These are phyloP conservation scores for Lobulomyces angularis DNA, from an alignment of 192 early-diverging fungal species.

Conservation along the genomic window DNA sequence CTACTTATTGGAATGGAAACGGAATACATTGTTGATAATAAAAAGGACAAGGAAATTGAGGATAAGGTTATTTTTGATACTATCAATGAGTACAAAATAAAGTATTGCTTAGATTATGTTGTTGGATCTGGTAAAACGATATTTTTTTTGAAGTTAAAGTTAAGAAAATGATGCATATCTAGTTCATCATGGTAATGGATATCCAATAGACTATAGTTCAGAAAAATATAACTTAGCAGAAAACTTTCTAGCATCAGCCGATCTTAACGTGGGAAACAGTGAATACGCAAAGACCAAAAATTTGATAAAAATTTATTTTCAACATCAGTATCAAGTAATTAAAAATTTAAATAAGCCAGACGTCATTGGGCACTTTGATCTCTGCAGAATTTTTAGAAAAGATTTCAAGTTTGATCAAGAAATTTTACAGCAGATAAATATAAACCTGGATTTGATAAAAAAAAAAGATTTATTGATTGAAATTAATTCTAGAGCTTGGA, in stretches of 20 bases:
- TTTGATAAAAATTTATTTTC: constrained; percentile 75
- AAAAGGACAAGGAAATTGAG: constrained; percentile 37
- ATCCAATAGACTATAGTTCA: too few relatives aligned
- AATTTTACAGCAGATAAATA: constrained; percentile 36
- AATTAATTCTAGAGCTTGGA: constrained; percentile 86
- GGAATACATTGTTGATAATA: constrained; percentile 56
- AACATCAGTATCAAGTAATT: constrained; percentile 72
- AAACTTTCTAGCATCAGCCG: constrained; percentile 11
- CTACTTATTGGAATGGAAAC: constrained; percentile 83
- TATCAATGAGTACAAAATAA: constrained; percentile 30
- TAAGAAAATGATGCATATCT: too few relatives aligned
- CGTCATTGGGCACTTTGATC: constrained; percentile 93
- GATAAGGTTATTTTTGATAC: too few relatives aligned
- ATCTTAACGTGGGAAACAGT: constrained; percentile 8
- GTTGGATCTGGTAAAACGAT: constrained; percentile 88
- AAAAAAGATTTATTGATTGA: constrained; percentile 81
- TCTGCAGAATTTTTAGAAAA: constrained; percentile 69
- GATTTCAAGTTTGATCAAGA: constrained; percentile 22
- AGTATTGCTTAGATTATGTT: constrained; percentile 61
- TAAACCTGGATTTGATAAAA: constrained; percentile 74
- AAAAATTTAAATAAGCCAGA: constrained; percentile 52
- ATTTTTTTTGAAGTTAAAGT: too few relatives aligned
- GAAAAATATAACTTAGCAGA: constrained; percentile 35
- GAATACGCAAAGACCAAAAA: constrained; percentile 17
- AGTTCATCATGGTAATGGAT: too few relatives aligned